Conservation (phyloP, 257 asterid species). For the Lycium ferocissimum region DNA sequence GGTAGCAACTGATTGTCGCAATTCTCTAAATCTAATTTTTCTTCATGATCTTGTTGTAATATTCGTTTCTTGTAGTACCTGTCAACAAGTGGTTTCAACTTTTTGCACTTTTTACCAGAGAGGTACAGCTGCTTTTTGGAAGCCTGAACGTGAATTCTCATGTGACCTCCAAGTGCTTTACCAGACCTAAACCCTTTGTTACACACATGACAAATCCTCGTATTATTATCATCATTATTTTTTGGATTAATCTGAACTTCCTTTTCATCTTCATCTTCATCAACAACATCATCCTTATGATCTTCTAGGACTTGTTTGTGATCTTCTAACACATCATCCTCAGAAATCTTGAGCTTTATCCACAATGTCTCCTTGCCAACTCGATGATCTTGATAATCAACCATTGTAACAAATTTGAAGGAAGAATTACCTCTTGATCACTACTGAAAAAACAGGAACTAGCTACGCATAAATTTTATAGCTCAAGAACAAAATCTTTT, state of each 20-base stretch:
- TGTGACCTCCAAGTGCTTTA: slow-evolving; percentile 88
- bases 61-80: slow-evolving; percentile 36
- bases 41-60: slow-evolving; percentile 7
- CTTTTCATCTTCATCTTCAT: neutral
- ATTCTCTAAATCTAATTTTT: neutral
- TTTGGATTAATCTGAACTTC: neutral
- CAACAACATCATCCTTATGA: neutral
- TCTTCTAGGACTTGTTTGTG: neutral
- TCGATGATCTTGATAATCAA: slow-evolving; percentile 32
- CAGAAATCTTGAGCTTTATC: slow-evolving; percentile 39
- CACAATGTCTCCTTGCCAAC: slow-evolving; percentile 35
- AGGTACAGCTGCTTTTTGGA: slow-evolving; percentile 14
- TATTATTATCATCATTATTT: neutral
- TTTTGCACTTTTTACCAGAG: slow-evolving; percentile 1
- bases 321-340: slow-evolving; percentile 24
- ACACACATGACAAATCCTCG: slow-evolving; percentile 59
- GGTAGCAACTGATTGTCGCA: slow-evolving; percentile 13
- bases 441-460: too few species aligned
- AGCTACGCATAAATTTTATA: neutral
- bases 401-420: slow-evolving; percentile 39
- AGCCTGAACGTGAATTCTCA: slow-evolving; percentile 65
- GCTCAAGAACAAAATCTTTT: neutral
- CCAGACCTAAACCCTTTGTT: slow-evolving; percentile 59
- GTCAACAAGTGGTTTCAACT: slow-evolving; percentile 14
- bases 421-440: slow-evolving; percentile 15